Percentiles rank a stretch among this genome's conserved stretches.
These are phyloP conservation scores for Monilinia laxa DNA, from an alignment of 2,329 filamentous ascomycete genomes.

Conservation along the genomic window DNA sequence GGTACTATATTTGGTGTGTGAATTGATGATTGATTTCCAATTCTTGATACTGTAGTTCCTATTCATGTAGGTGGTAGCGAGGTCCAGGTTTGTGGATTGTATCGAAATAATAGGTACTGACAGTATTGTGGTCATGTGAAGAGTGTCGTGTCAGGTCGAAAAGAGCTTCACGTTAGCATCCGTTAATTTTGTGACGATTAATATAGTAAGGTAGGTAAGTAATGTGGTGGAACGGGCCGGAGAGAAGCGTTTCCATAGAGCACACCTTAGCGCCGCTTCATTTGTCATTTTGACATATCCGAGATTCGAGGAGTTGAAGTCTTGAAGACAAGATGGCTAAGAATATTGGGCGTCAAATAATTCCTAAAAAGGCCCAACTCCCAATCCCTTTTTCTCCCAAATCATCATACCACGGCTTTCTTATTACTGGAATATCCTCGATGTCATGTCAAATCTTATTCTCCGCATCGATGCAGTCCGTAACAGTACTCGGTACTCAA, in stretches of 20 bases:
- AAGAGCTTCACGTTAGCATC: constrained; percentile 1
- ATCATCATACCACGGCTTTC: background rate
- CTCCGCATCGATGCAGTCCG: background rate
- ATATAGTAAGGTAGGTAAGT: background rate
- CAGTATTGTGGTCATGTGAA: too few species aligned
- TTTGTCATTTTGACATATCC: too few species aligned
- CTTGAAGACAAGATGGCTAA: too few species aligned
- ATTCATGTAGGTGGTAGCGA: background rate
- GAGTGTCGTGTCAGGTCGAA: too few species aligned
- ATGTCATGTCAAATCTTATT: background rate
- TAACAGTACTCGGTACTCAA: background rate
- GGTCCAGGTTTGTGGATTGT: too few species aligned
- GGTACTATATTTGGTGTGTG: too few species aligned
- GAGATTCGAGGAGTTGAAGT: too few species aligned
- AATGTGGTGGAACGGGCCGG: constrained; percentile 3
- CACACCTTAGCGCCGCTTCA: too few species aligned
- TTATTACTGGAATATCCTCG: background rate
- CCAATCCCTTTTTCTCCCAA: background rate
- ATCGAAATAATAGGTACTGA: too few species aligned
- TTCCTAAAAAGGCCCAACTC: background rate
- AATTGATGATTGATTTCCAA: too few species aligned
- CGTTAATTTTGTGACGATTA: background rate
- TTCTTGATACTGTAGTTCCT: too few species aligned
- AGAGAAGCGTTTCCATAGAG: background rate
- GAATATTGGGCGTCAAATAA: too few species aligned